Percentiles rank a stretch among this genome's conserved stretches.
These are phyloP conservation scores for Dorcoceras hygrometricum DNA, from an alignment of 257 asterid species.

Conservation along the genomic window DNA sequence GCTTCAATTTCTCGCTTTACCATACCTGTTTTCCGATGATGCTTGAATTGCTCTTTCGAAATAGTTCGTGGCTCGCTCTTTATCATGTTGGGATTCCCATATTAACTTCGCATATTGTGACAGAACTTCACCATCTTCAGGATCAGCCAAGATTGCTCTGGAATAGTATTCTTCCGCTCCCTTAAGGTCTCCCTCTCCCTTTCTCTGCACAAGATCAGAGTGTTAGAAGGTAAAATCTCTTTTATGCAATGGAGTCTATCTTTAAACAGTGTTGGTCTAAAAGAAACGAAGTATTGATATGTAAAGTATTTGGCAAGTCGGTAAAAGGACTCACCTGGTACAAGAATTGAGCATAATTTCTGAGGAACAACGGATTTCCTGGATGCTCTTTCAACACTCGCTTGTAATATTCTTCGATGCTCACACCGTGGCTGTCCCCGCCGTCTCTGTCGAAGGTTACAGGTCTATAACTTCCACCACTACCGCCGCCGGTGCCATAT, in stretches of 20 bases:
- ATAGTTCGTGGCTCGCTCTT: constrained; percentile 52
- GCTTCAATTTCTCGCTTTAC: background rate
- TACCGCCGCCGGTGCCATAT: constrained; percentile 37
- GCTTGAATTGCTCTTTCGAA: constrained; percentile 65
- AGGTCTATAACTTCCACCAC: constrained; percentile 43
- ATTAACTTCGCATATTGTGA: constrained; percentile 63
- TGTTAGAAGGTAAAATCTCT: background rate
- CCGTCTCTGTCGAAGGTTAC: constrained; percentile 50
- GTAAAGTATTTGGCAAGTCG: background rate
- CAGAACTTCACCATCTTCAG: constrained; percentile 71
- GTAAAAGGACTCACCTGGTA: constrained; percentile 43
- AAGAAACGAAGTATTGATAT: background rate
- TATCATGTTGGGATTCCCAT: constrained; percentile 72
- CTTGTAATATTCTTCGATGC: constrained; percentile 64
- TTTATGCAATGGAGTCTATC: background rate
- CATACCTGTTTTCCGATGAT: constrained; percentile 60
- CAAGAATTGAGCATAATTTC: constrained; percentile 84
- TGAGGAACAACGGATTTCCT: constrained; percentile 57
- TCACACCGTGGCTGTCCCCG: constrained; percentile 39
- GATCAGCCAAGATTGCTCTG: constrained; percentile 78
- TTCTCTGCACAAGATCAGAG: constrained; percentile 1
- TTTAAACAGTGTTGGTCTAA: background rate
- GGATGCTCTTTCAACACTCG: constrained; percentile 64
- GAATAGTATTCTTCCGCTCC: constrained; percentile 81
- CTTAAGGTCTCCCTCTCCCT: constrained; percentile 55